Conservation (phyloP, 805 yeast genomes). For the Lachancea sp. region DNA sequence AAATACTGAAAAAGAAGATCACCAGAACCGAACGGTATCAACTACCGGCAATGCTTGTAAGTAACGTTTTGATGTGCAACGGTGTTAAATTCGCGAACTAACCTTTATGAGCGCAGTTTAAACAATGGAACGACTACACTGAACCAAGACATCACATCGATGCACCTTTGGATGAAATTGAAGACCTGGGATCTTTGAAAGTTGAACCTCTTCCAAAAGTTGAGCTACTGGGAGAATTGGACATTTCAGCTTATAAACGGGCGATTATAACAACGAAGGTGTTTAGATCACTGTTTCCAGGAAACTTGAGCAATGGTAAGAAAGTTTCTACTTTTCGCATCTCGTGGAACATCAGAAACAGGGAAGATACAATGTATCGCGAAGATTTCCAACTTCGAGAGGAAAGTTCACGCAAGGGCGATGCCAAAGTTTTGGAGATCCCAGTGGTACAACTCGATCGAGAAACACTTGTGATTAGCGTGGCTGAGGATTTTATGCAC, state of each 20-base stretch:
- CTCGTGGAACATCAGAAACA: slow-evolving; percentile 2
- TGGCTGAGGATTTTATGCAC: slow-evolving; percentile 28
- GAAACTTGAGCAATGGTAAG: not conserved
- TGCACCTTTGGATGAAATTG: slow-evolving; percentile 16
- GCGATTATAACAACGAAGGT: slow-evolving; percentile 22
- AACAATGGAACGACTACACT: slow-evolving; percentile 44
- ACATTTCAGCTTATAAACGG: slow-evolving; percentile 13
- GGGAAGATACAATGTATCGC: slow-evolving; percentile 3
- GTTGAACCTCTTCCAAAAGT: slow-evolving; percentile 29
- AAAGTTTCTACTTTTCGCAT: slow-evolving; percentile 1
- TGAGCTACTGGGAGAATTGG: slow-evolving; percentile 14
- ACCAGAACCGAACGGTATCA: too few relatives aligned
- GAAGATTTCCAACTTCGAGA: slow-evolving; percentile 8
- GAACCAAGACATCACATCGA: slow-evolving; percentile 45
- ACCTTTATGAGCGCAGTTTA: slow-evolving; percentile 32
- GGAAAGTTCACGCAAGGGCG: not conserved
- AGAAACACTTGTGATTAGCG: slow-evolving; percentile 17
- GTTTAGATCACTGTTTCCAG: slow-evolving; percentile 27
- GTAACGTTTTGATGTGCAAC: not conserved
- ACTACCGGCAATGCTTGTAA: slow-evolving; percentile 5
- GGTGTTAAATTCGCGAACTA: slow-evolving; percentile 1
- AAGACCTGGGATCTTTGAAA: slow-evolving; percentile 23
- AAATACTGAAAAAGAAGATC: too few relatives aligned
- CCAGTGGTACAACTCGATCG: slow-evolving; percentile 2
- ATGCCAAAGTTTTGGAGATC: not conserved